Base-by-base conservation (phyloP, 176 grass and related monocot genomes). In the Aegilops sharonensis region DNA sequence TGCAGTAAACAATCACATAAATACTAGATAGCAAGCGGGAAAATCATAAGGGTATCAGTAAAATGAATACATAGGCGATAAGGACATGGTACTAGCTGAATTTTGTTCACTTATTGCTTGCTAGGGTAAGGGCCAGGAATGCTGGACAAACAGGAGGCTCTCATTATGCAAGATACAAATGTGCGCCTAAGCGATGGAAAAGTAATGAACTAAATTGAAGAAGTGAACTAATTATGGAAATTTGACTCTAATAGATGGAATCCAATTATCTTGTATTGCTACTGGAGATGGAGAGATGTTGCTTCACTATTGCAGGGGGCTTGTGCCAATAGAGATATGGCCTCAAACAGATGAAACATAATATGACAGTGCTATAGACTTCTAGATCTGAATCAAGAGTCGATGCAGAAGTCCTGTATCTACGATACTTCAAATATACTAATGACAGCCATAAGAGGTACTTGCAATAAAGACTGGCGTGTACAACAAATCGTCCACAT, bases 161-260 rank as follows among this genome's bases (percentile, higher is more conserved):
- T 47, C 39, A 15, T 45, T 45, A 47, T 5, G 71, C 39, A 27
- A 73, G 66, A 68, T 32, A 66, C 29, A 21, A 62, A 62, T 23
- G 59, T 31, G 5, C 31, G 15, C 11, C 64, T 68, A 68, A 68
- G 1, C 8, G 37, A 43, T 25, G 5, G 39, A 73, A 45, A 45
- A 45, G 39, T 73, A 73, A 73, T 73, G 12, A 43, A 73, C 70
- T 73, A 40, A 15, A 62, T 24, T 62, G n/a, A 73, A 42, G 37
- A 72, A 74, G 70, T n/a, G 23, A 45, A 45, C 71, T 74, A 74
- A 47, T 74, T 43, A 47, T 74, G 11, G 40, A 74, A 74, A 74
- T 47, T 39, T 24, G 15, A 25, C n/a, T 47, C 71, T 73, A 27
- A 15, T 45, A 73, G 37, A 74, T 47, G 71, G 39, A 74, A 45